Evolutionary conservation across 768 basidiomycete genomes (phyloP).

Genomic region (Auriscalpium vulgare): DNA sequence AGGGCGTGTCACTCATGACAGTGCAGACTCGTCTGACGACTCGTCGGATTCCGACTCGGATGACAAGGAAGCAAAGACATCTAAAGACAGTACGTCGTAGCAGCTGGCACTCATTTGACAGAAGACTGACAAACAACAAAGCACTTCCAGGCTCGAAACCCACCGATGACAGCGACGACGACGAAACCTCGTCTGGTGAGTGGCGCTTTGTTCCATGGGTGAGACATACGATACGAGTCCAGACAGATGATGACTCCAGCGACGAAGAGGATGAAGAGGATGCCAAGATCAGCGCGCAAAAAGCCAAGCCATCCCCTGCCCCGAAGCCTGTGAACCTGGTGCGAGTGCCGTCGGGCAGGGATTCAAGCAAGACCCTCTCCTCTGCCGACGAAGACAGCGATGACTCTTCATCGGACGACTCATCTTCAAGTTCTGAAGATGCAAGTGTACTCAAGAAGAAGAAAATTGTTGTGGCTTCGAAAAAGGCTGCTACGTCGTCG

Average conservation of each 20-base stretch:
- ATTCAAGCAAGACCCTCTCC: slow-evolving; percentile 13
- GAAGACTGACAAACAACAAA: not conserved
- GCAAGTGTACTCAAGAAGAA: not conserved
- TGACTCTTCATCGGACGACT: slow-evolving; percentile 13
- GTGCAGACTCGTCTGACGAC: slow-evolving; percentile 16
- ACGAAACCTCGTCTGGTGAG: not conserved
- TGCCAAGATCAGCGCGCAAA: not conserved
- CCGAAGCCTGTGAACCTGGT: not conserved
- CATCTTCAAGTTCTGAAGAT: slow-evolving; percentile 10
- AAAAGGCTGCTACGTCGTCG: not conserved
- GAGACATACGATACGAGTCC: not conserved
- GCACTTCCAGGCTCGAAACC: not conserved
- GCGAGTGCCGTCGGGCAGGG: not conserved
- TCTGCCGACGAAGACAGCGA: slow-evolving; percentile 8
- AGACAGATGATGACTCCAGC: not conserved
- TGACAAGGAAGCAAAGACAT: not conserved
- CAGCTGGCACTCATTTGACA: too few species aligned
- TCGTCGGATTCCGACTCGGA: slow-evolving; percentile 13
- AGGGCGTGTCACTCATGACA: slow-evolving; percentile 2
- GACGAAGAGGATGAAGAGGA: not conserved
- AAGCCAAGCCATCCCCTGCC: not conserved
- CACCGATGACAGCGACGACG: not conserved
- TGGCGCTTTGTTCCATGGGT: not conserved
- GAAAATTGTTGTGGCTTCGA: not conserved
- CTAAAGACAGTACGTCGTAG: not conserved